These are phyloP conservation scores for Powellomyces hirtus DNA, from an alignment of 192 early-diverging fungal genomes.

Conservation along the genomic window DNA sequence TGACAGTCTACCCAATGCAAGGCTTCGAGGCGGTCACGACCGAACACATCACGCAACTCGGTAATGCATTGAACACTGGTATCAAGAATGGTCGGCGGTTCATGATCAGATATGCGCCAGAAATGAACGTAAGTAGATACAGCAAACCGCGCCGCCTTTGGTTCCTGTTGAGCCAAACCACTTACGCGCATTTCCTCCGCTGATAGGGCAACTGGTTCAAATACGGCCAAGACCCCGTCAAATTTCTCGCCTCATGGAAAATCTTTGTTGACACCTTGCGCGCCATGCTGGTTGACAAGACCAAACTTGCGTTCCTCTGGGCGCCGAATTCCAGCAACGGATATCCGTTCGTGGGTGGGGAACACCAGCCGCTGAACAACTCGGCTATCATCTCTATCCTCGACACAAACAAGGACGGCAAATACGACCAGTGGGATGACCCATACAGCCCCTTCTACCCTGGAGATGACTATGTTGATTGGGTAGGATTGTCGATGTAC, in stretches of 20 bases:
- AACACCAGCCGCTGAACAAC: neutral
- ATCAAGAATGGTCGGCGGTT: slow-evolving; percentile 17
- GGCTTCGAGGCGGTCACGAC: slow-evolving; percentile 34
- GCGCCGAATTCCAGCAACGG: slow-evolving; percentile 38
- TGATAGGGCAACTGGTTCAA: slow-evolving; percentile 34
- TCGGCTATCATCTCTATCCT: slow-evolving; percentile 2
- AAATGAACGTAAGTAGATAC: slow-evolving; percentile 37
- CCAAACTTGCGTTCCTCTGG: slow-evolving; percentile 37
- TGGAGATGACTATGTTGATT: slow-evolving; percentile 51
- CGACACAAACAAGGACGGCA: slow-evolving; percentile 53
- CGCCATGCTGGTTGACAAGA: neutral
- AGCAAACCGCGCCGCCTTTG: too few species aligned
- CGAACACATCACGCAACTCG: slow-evolving; percentile 4
- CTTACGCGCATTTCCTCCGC: neutral
- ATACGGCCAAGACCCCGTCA: slow-evolving; percentile 36
- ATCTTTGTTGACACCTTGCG: slow-evolving; percentile 17
- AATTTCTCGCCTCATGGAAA: slow-evolving; percentile 26
- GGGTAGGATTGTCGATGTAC: slow-evolving; percentile 48
- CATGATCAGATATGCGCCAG: slow-evolving; percentile 39
- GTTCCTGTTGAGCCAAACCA: too few species aligned
- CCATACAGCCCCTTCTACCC: slow-evolving; percentile 54
- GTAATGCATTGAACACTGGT: neutral
- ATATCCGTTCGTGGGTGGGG: slow-evolving; percentile 38
- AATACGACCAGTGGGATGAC: slow-evolving; percentile 39
- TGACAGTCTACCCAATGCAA: slow-evolving; percentile 41